Conservation (phyloP, 495 filamentous ascomycete genomes). For the Chaetomium tenue region DNA sequence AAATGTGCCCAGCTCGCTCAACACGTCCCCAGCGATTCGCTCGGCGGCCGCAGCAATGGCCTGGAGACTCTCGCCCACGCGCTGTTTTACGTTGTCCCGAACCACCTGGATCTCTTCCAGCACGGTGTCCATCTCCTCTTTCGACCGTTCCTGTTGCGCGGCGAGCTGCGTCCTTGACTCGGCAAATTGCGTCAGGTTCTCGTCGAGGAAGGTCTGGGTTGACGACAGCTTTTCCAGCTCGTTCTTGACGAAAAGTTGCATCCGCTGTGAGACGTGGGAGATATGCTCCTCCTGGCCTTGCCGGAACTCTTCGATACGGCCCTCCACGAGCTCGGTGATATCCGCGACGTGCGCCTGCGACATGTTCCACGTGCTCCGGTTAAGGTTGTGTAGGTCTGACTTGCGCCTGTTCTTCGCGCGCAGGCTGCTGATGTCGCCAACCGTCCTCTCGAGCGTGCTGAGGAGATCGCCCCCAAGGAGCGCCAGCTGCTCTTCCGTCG, state of each 20-base stretch:
- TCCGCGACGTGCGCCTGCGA: constrained; percentile 71
- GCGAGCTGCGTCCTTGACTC: constrained; percentile 64
- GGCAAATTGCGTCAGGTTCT: constrained; percentile 63
- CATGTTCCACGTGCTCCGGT: constrained; percentile 72
- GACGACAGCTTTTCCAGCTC: constrained; percentile 67
- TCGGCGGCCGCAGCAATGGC: constrained; percentile 82
- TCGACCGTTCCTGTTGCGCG: constrained; percentile 64
- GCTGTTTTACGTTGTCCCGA: constrained; percentile 79
- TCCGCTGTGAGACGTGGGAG: constrained; percentile 61
- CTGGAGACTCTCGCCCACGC: constrained; percentile 80
- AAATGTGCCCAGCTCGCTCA: constrained; percentile 77
- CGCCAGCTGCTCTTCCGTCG: constrained; percentile 74
- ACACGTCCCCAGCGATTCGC: constrained; percentile 85
- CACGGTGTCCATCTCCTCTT: constrained; percentile 84
- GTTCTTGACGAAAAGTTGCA: constrained; percentile 67
- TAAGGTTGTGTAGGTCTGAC: constrained; percentile 73
- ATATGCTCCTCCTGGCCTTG: constrained; percentile 66
- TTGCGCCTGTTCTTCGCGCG: constrained; percentile 81
- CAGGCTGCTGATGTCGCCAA: constrained; percentile 74
- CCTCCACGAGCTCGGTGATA: constrained; percentile 73
- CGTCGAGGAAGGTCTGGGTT: constrained; percentile 65
- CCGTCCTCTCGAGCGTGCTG: constrained; percentile 68
- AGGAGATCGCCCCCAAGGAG: constrained; percentile 71
- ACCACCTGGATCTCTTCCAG: constrained; percentile 89
- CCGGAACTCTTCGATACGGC: constrained; percentile 65